Evolutionary conservation across 768 basidiomycete species (phyloP), one percentile per base, ranked within the genome.

Genomic region (Boletus rubroflammeus): DNA sequence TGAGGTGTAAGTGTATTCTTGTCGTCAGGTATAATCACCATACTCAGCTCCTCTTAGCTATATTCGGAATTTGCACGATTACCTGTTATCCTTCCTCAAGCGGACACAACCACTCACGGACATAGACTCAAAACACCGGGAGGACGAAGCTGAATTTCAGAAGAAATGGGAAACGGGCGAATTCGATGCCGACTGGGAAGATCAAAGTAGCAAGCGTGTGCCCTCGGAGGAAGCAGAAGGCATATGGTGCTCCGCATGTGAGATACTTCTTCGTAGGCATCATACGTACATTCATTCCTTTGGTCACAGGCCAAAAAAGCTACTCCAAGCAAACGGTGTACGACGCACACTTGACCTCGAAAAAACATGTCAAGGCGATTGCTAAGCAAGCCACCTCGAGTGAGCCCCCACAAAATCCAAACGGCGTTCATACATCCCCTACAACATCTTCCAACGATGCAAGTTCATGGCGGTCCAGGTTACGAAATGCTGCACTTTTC

Each of bases 271-370:
- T 45, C 45, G 42, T 54, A 47, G 19, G 52, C 0, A 11, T 31
- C 43, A 32, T 43, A 47, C 40, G 17, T 10, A 39, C 31, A 46
- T 55, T 52, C 32, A 54, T 48, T 42, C 35, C 35, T 53, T 54
- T 41, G 31, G 35, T 29, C 25, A 31, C 63, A 98, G 95, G 95
- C 69, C 93, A 98, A 72, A 97, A 95, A 68, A 76, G 82, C 53
- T 98, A 98, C 71, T 83, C 95, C 13, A 99, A 98, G 71, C 92
- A 98, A 71, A 98, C 97, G 0, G 97, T 99, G 9, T 99, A 94
- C 68, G 91, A 97, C 57, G 94, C 94, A 2, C 97, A 98, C 68
- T 72, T 98, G 48, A 93, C 85, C 2, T 96, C 94, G 21, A 98
- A 95, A 76, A 98, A 93, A 69, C 97, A 99, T 65, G 74, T 91